phyloP scores from a whole-genome alignment of 805 yeast species.

The Danielozyma ontarioensis region DNA sequence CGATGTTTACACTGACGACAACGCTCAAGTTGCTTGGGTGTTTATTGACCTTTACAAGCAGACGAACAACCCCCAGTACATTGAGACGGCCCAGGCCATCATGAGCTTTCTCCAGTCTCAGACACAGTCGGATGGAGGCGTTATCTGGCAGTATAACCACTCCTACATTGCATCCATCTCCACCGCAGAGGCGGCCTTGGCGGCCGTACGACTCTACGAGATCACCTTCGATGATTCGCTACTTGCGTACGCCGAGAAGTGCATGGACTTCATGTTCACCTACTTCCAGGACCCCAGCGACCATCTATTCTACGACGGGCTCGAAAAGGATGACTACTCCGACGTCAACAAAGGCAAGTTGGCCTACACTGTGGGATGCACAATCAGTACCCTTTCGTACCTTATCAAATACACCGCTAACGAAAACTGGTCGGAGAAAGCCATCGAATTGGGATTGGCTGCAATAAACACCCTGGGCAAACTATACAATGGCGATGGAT shows the following conservation, averaged over 20 bases:
- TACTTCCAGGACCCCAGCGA: conserved; percentile 17
- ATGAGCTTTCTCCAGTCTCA: conserved; percentile 14
- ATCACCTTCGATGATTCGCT: conserved; percentile 8
- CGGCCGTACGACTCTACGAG: conserved; percentile 17
- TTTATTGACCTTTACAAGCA: conserved; percentile 18
- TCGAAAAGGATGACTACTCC: conserved; percentile 6
- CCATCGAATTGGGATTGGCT: conserved; percentile 13
- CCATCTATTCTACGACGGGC: conserved; percentile 20
- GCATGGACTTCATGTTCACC: conserved; percentile 12
- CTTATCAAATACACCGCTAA: conserved; percentile 11
- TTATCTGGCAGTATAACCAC: conserved; percentile 16
- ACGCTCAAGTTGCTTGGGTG: conserved; percentile 23
- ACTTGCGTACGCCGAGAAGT: conserved; percentile 11
- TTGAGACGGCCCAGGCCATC: conserved; percentile 13
- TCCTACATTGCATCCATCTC: conserved; percentile 26
- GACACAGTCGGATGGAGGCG: conserved; percentile 20
- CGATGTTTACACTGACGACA: conserved; percentile 26
- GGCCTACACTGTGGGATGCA: conserved; percentile 21
- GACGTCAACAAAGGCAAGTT: conserved; percentile 21
- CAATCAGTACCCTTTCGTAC: conserved; percentile 17
- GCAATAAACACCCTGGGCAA: conserved; percentile 12
- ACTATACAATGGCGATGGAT: conserved; percentile 13
- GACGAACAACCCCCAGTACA: conserved; percentile 12
- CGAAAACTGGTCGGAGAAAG: conserved; percentile 9
- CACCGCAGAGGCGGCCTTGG: conserved; percentile 23